Base-by-base conservation (phyloP, 169 alveolate genomes). In the Cryptosporidium meleagridis region DNA sequence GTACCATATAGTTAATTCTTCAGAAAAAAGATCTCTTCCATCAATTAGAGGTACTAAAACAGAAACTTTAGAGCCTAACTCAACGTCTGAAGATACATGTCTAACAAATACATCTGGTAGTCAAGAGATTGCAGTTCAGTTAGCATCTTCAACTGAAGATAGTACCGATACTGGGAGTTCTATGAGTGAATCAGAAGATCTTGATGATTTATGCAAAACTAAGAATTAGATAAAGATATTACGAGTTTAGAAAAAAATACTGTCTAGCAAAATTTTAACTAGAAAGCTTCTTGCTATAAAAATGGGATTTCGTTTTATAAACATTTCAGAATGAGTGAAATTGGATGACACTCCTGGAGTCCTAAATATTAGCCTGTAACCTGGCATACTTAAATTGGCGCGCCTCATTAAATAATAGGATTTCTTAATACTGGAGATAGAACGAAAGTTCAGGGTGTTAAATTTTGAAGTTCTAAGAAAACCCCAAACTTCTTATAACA, bases 81-180 rank as follows among this genome's bases (percentile, higher is more conserved):
- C 18, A 12, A 8, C 0, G 10, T 14, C 51, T 3, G 70, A 45
- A 9, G 53, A 72, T 2, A 3, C 14, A 10, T 72, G 85, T 35
- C 9, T 5, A 31, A 31, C 8, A n/a, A n/a, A 33, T 1, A 4
- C 68, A 23, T 23, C 67, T 16, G 67, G 67, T 3, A 55, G 67
- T 29, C 53, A 65, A 65, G 53, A 65, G 14, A 12, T 65, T 12
- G 72, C 72, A 37, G 51, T 65, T 37, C 72, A 65, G 72, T 29
- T 65, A 39, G 72, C 72, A 16, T 65, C 72, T 9, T 65, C 72
- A n/a, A 37, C 44, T 37, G 41, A 26, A 9, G 72, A 65, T 0
- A 21, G 4, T 37, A 18, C 41, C 6, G 51, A 29, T 0, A 10
- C 33, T 65, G 52, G 8, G 35, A 16, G 16, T 16, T 55, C 37